phyloP scores from a whole-genome alignment of 78 protist species.

The Diacronema lutheri region DNA sequence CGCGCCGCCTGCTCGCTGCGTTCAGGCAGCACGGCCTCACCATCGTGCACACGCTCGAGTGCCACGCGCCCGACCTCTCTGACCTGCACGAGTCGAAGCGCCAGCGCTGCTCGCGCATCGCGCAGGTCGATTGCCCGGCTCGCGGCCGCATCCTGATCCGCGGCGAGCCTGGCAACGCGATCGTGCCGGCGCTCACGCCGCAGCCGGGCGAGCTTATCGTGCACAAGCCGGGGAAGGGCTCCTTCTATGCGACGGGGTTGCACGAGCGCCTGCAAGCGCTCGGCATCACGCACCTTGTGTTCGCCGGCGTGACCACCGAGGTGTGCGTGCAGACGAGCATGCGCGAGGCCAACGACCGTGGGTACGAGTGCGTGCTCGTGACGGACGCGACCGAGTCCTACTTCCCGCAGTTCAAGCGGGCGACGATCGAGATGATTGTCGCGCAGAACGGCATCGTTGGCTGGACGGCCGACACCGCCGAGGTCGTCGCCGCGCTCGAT shows the following conservation, averaged over 20 bases:
- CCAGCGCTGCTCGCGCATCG: not conserved
- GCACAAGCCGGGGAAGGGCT: slow-evolving; percentile 30
- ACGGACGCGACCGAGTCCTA: slow-evolving; percentile 7
- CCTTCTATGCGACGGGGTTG: not conserved
- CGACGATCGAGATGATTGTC: not conserved
- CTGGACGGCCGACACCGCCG: not conserved
- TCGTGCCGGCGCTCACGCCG: not conserved
- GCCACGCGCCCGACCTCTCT: not conserved
- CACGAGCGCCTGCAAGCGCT: not conserved
- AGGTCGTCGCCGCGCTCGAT: not conserved
- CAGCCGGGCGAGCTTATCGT: not conserved
- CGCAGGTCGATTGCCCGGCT: not conserved
- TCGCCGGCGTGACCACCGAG: slow-evolving; percentile 26
- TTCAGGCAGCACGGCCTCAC: not conserved
- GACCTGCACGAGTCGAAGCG: not conserved
- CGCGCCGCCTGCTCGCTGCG: not conserved
- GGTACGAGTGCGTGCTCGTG: slow-evolving; percentile 14
- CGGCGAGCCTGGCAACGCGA: slow-evolving; percentile 22
- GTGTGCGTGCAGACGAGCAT: slow-evolving; percentile 23
- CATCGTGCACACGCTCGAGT: slow-evolving; percentile 20
- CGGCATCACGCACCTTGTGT: not conserved
- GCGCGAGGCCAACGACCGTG: slow-evolving; percentile 35
- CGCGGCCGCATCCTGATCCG: not conserved
- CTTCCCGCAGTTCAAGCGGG: not conserved
- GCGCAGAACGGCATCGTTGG: slow-evolving; percentile 29